These are phyloP conservation scores for Takakia lepidozioides DNA, from an alignment of 225 moss, liverwort and hornwort species.

Conservation along the genomic window DNA sequence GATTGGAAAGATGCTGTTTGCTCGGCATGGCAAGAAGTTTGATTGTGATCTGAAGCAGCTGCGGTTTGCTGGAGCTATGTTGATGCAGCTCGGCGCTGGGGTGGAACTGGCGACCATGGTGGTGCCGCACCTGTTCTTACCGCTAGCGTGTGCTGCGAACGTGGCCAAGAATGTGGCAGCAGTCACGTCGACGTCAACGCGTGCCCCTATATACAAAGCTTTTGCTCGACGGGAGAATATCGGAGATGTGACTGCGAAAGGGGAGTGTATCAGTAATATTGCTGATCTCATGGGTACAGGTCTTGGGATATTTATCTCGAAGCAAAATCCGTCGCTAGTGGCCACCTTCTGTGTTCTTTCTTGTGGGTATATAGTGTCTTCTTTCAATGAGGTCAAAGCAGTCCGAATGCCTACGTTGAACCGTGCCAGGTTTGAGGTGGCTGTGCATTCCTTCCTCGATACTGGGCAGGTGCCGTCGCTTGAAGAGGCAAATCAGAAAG, in stretches of 20 bases:
- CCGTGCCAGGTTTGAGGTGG: conserved; percentile 94
- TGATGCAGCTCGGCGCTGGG: conserved; percentile 97
- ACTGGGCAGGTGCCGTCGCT: conserved; percentile 79
- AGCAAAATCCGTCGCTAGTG: conserved; percentile 75
- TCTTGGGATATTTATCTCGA: conserved; percentile 90
- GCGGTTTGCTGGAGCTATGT: conserved; percentile 87
- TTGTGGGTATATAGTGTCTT: conserved; percentile 85
- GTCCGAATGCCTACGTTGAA: conserved; percentile 86
- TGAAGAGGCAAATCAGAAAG: conserved; percentile 78
- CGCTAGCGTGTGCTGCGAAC: conserved; percentile 95
- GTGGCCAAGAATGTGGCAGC: conserved; percentile 99
- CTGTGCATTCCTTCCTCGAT: conserved; percentile 76
- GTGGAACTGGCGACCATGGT: conserved; percentile 88
- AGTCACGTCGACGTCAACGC: conserved; percentile 92
- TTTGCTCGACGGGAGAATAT: conserved; percentile 97
- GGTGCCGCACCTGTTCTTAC: conserved; percentile 71
- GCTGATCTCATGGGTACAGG: conserved; percentile 97
- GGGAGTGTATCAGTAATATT: conserved; percentile 98
- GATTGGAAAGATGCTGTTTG: conserved; percentile 96
- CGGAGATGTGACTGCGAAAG: conserved; percentile 97
- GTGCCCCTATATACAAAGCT: conserved; percentile 96
- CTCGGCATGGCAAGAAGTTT: conserved; percentile 98
- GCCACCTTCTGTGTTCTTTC: conserved; percentile 84
- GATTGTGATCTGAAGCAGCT: conserved; percentile 98
- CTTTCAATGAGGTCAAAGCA: conserved; percentile 94